Evolutionary conservation across 371 early-diverging fungal species (phyloP).

Genomic region (Mucor piriformis): DNA sequence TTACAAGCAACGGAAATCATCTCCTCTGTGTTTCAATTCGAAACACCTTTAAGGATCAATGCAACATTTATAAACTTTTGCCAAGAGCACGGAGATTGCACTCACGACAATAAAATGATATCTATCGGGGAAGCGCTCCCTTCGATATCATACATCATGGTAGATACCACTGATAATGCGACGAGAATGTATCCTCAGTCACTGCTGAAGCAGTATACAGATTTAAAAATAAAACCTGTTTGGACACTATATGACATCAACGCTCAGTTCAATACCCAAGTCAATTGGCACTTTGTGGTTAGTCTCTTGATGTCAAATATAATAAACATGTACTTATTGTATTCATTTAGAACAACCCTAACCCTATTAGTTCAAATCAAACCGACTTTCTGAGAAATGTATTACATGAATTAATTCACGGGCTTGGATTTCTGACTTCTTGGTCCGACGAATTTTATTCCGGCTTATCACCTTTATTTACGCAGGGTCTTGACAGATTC

Average conservation of each 20-base stretch:
- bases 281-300: constrained; percentile 53
- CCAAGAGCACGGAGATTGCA: constrained; percentile 32
- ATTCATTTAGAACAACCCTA: constrained; percentile 8
- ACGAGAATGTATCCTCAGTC: constrained; percentile 69
- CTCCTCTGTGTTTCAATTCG: constrained; percentile 39
- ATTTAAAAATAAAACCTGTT: constrained; percentile 29
- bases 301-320: constrained; percentile 2
- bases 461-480: constrained; percentile 24
- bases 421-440: constrained; percentile 66
- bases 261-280: constrained; percentile 65
- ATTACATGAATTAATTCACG: constrained; percentile 67
- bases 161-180: constrained; percentile 41
- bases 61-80: constrained; percentile 62
- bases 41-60: constrained; percentile 52
- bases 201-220: constrained; percentile 58
- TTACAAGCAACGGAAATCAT: constrained; percentile 33
- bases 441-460: constrained; percentile 48
- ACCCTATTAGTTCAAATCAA: neutral
- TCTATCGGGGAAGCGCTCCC: constrained; percentile 51
- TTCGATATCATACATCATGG: constrained; percentile 47
- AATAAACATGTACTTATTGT: neutral
- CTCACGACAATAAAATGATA: constrained; percentile 16
- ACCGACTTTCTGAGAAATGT: constrained; percentile 57
- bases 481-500: constrained; percentile 8
- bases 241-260: constrained; percentile 57